Evolutionary conservation across 345 rosid species (phyloP).

Genomic region (Lumnitzera littorea): DNA sequence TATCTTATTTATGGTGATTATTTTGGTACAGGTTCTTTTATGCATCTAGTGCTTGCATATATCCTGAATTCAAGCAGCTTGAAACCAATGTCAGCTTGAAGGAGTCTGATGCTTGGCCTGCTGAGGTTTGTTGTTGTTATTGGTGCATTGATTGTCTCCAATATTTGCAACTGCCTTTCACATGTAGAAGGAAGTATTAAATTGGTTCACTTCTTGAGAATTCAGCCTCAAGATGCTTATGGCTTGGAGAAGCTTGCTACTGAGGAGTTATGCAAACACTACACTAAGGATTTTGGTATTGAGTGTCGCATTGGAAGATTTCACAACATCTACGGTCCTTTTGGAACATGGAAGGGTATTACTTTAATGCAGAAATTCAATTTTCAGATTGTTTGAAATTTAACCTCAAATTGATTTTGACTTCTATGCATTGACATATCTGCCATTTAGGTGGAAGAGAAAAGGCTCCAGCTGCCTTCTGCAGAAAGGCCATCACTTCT

Average conservation of each 20-base stretch:
- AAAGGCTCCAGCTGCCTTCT: conserved; percentile 99
- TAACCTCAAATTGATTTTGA: too few species aligned
- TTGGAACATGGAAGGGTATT: conserved; percentile 96
- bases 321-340: conserved; percentile 98
- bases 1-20: too few species aligned
- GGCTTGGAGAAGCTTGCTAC: conserved; percentile 97
- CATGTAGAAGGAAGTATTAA: neutral
- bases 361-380: neutral
- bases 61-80: conserved; percentile 97
- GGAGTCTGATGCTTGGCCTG: conserved; percentile 99
- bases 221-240: conserved; percentile 99
- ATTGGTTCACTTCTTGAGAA: neutral
- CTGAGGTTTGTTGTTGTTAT: conserved; percentile 92
- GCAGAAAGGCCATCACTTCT: conserved; percentile 81
- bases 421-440: neutral
- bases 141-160: conserved; percentile 44
- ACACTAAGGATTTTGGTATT: conserved; percentile 87
- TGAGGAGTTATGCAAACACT: conserved; percentile 96
- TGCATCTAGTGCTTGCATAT: conserved; percentile 99
- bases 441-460: conserved; percentile 80
- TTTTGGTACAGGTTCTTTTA: conserved; percentile 83
- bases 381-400: neutral
- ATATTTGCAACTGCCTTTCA: too few species aligned
- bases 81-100: conserved; percentile 96
- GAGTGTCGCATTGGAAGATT: conserved; percentile 96